These are phyloP conservation scores for Phytophthora quininea DNA, from an alignment of 352 stramenopile species.

Conservation along the genomic window DNA sequence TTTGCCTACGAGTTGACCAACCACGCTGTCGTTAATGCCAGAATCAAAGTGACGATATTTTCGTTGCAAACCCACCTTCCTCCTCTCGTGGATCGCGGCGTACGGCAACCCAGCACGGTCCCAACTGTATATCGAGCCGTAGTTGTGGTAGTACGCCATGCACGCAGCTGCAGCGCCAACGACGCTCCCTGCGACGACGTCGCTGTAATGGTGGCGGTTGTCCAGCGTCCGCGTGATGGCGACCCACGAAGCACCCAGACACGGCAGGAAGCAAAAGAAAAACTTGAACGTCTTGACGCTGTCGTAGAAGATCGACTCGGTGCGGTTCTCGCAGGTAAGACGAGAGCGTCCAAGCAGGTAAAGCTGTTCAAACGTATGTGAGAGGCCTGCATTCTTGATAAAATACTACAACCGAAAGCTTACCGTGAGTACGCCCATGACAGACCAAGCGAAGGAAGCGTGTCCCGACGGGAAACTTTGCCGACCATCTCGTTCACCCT, in stretches of 20 bases:
- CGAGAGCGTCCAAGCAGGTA: slow-evolving; percentile 73
- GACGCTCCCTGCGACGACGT: slow-evolving; percentile 68
- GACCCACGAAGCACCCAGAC: slow-evolving; percentile 66
- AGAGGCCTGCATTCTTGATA: not conserved
- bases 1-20: slow-evolving; percentile 14
- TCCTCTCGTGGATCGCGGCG: slow-evolving; percentile 42
- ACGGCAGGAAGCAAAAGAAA: slow-evolving; percentile 70
- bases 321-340: slow-evolving; percentile 52
- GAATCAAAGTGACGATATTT: not conserved
- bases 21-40: not conserved
- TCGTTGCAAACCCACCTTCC: slow-evolving; percentile 35
- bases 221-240: slow-evolving; percentile 72
- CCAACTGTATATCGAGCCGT: slow-evolving; percentile 61
- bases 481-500: slow-evolving; percentile 63
- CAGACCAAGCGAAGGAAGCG: slow-evolving; percentile 70
- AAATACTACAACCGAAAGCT: slow-evolving; percentile 14
- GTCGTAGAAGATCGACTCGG: slow-evolving; percentile 48
- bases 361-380: slow-evolving; percentile 37
- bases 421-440: slow-evolving; percentile 74
- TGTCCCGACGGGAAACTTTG: slow-evolving; percentile 82
- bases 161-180: slow-evolving; percentile 44
- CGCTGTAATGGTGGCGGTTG: slow-evolving; percentile 83
- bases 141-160: slow-evolving; percentile 65
- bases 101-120: slow-evolving; percentile 50
- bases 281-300: slow-evolving; percentile 61